These are phyloP conservation scores for Colletotrichum cordylinicola DNA, from an alignment of 2,329 filamentous ascomycete species.

Conservation along the genomic window DNA sequence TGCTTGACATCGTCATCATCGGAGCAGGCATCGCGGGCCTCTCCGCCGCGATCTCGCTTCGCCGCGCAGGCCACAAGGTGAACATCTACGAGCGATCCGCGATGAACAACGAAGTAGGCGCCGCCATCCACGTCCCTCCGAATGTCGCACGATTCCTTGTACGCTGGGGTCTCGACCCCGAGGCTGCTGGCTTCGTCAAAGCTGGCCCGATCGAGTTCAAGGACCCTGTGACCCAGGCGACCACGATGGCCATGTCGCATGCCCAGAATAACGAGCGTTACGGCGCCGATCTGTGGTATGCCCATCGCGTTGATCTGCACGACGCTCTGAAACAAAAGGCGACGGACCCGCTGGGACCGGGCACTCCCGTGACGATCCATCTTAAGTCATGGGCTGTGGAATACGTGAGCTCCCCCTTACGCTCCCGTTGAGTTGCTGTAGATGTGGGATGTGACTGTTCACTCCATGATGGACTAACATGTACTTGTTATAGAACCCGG, in stretches of 20 bases:
- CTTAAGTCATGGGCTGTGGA: slow-evolving; percentile 27
- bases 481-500: slow-evolving; percentile 24
- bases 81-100: slow-evolving; percentile 45
- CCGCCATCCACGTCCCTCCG: slow-evolving; percentile 42
- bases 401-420: slow-evolving; percentile 28
- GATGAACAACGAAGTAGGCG: slow-evolving; percentile 41
- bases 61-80: slow-evolving; percentile 42
- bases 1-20: slow-evolving; percentile 43
- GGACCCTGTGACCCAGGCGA: slow-evolving; percentile 28
- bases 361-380: slow-evolving; percentile 29
- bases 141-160: slow-evolving; percentile 40
- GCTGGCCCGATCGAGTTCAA: slow-evolving; percentile 24
- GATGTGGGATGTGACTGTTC: background rate
- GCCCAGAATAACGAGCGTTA: slow-evolving; percentile 26
- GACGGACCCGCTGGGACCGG: slow-evolving; percentile 29
- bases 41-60: slow-evolving; percentile 40
- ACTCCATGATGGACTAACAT: background rate
- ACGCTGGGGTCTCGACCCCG: slow-evolving; percentile 40
- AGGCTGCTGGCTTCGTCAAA: slow-evolving; percentile 30
- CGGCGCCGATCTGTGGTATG: slow-evolving; percentile 34
- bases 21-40: slow-evolving; percentile 49
- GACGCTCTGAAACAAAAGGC: slow-evolving; percentile 39
- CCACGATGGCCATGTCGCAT: slow-evolving; percentile 22
- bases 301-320: slow-evolving; percentile 47
- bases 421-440: background rate